A percentile compares a stretch with the other conserved stretches of the same genome.
Evolutionary conservation across 371 early-diverging fungal species (phyloP).

Genomic region (Mortierella sp.): DNA sequence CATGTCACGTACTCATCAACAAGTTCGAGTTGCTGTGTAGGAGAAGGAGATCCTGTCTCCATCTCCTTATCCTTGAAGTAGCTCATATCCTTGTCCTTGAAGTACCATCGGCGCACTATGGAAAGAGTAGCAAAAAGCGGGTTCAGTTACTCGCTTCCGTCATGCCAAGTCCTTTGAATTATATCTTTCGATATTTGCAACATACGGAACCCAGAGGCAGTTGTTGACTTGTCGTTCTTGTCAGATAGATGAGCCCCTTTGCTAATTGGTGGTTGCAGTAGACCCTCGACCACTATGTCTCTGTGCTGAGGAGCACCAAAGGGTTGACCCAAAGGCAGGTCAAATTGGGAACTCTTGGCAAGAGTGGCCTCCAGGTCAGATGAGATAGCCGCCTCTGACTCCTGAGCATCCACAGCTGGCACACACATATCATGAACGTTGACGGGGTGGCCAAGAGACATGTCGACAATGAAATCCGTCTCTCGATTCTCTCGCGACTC

Average conservation of each 20-base stretch:
- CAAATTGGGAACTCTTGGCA: too few relatives aligned
- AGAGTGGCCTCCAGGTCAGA: too few relatives aligned
- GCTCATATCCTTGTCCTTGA: not conserved
- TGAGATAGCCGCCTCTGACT: not conserved
- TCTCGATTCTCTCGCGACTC: not conserved
- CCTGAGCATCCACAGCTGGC: not conserved
- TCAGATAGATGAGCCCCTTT: too few relatives aligned
- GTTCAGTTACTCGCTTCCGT: not conserved
- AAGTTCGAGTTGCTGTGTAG: not conserved
- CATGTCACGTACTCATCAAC: not conserved
- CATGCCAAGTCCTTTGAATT: too few relatives aligned
- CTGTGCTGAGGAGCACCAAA: too few relatives aligned
- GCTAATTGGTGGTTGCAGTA: too few relatives aligned
- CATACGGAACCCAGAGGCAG: too few relatives aligned
- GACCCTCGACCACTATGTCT: too few relatives aligned
- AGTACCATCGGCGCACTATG: not conserved
- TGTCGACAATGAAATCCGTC: not conserved
- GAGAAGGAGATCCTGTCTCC: not conserved
- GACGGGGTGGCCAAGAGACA: not conserved
- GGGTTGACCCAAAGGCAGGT: too few relatives aligned
- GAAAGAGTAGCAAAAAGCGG: not conserved
- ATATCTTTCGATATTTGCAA: too few relatives aligned
- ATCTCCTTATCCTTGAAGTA: not conserved
- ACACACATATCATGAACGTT: too few relatives aligned
- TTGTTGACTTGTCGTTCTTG: too few relatives aligned